A percentile compares a stretch with the other conserved stretches of the same genome.
Conservation (phyloP, 345 rosid genomes). For the Ailanthus altissimus region DNA sequence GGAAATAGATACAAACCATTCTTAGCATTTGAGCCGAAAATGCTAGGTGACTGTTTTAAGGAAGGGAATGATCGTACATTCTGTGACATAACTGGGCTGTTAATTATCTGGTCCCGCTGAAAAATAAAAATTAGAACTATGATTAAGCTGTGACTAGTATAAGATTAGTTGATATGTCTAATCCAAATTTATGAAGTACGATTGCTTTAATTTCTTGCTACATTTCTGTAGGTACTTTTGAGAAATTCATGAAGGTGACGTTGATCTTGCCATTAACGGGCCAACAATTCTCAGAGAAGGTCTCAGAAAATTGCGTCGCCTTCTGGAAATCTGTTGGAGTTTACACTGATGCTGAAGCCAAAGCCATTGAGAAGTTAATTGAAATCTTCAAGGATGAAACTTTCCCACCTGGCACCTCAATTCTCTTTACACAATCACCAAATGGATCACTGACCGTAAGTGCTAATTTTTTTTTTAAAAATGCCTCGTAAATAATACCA, state of each 20-base stretch:
- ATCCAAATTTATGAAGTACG: not conserved
- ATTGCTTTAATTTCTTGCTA: not conserved
- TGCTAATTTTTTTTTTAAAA: too few relatives aligned
- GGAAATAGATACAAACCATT: too few relatives aligned
- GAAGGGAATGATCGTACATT: not conserved
- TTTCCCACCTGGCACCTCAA: slow-evolving; percentile 74
- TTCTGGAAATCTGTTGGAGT: slow-evolving; percentile 70
- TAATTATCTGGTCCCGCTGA: too few relatives aligned
- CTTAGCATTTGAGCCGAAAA: too few relatives aligned
- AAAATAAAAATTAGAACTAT: too few relatives aligned
- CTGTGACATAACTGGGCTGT: too few relatives aligned
- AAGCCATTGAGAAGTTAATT: slow-evolving; percentile 60
- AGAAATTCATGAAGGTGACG: slow-evolving; percentile 64
- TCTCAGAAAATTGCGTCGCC: slow-evolving; percentile 69
- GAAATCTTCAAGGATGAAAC: slow-evolving; percentile 58
- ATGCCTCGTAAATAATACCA: too few relatives aligned
- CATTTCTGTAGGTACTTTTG: slow-evolving; percentile 48
- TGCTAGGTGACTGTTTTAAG: too few relatives aligned
- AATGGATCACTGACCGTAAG: slow-evolving; percentile 59
- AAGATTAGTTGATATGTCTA: not conserved
- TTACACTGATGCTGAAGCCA: slow-evolving; percentile 71
- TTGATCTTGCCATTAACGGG: slow-evolving; percentile 71
- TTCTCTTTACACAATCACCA: slow-evolving; percentile 62
- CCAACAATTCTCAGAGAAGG: slow-evolving; percentile 68
- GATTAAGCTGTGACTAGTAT: too few relatives aligned